Evolutionary conservation across 1,284 basidiomycete genomes (phyloP).

Genomic region (Gymnopus androsaceus): DNA sequence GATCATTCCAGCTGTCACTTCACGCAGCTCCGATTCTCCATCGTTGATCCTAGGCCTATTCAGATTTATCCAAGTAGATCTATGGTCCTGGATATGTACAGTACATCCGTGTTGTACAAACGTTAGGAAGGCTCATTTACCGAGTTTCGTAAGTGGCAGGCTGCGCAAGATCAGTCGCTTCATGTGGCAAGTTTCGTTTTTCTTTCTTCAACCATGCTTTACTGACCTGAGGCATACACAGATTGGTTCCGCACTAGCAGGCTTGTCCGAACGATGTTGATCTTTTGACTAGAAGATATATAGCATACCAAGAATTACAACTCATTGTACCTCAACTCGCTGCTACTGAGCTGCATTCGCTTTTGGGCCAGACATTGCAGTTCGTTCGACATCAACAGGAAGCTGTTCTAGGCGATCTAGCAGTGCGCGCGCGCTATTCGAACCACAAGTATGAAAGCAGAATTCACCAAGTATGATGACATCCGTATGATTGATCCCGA

Average conservation of each 20-base stretch:
- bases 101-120: too few relatives aligned
- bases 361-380: constrained; percentile 1
- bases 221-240: background rate
- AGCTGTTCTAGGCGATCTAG: background rate
- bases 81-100: too few relatives aligned
- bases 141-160: constrained; percentile 4
- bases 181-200: background rate
- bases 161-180: background rate
- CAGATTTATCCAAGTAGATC: too few relatives aligned
- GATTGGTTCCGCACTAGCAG: constrained; percentile 4
- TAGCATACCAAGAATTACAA: constrained; percentile 2
- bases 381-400: constrained; percentile 4
- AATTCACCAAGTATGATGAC: too few relatives aligned
- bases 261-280: background rate
- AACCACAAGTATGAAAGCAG: too few relatives aligned
- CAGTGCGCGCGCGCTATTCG: background rate
- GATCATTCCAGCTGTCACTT: too few relatives aligned
- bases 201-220: background rate
- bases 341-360: background rate
- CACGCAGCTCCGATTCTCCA: too few relatives aligned
- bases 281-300: too few relatives aligned
- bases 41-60: too few relatives aligned
- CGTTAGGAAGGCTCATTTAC: background rate
- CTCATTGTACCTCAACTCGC: constrained; percentile 4
- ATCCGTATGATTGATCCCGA: too few relatives aligned